Evolutionary conservation across 2,329 filamentous ascomycete genomes (phyloP).

Genomic region (Aspergillus clavatus): DNA sequence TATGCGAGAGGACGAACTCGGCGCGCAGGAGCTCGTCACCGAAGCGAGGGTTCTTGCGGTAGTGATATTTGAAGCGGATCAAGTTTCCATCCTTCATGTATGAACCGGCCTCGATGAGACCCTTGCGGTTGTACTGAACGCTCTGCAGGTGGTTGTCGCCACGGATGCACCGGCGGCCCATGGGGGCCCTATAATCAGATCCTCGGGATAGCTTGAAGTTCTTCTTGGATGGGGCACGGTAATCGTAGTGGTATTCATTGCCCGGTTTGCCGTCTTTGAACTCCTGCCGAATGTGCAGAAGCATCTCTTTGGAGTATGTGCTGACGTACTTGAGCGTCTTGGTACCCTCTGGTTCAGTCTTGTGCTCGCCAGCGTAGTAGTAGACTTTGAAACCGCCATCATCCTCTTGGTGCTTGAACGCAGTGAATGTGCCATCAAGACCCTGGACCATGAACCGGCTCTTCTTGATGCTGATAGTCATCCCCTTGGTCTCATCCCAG

Average conservation of each 20-base stretch:
- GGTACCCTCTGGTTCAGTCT: conserved; percentile 43
- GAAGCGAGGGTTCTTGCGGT: conserved; percentile 51
- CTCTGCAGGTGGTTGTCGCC: conserved; percentile 45
- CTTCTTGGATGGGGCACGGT: conserved; percentile 24
- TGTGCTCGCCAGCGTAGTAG: conserved; percentile 38
- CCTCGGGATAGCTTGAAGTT: conserved; percentile 22
- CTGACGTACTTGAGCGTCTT: conserved; percentile 43
- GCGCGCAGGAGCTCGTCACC: conserved; percentile 54
- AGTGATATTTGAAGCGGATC: conserved; percentile 52
- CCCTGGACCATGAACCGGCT: conserved; percentile 46
- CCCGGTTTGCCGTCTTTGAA: conserved; percentile 40
- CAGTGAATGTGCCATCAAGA: conserved; percentile 47
- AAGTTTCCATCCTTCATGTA: conserved; percentile 51
- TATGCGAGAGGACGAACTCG: conserved; percentile 51
- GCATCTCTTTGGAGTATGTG: conserved; percentile 46
- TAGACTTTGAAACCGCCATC: conserved; percentile 40
- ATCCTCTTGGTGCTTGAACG: conserved; percentile 42
- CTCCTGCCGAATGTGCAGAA: conserved; percentile 43
- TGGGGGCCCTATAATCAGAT: conserved; percentile 36
- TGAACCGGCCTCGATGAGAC: conserved; percentile 50
- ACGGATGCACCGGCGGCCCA: conserved; percentile 44
- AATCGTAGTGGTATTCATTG: conserved; percentile 51
- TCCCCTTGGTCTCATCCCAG: conserved; percentile 48
- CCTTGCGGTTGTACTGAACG: conserved; percentile 50
- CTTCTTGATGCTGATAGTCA: conserved; percentile 45